Base-by-base conservation (phyloP, 208 protist species). In the Plasmodiophora brassicae region DNA sequence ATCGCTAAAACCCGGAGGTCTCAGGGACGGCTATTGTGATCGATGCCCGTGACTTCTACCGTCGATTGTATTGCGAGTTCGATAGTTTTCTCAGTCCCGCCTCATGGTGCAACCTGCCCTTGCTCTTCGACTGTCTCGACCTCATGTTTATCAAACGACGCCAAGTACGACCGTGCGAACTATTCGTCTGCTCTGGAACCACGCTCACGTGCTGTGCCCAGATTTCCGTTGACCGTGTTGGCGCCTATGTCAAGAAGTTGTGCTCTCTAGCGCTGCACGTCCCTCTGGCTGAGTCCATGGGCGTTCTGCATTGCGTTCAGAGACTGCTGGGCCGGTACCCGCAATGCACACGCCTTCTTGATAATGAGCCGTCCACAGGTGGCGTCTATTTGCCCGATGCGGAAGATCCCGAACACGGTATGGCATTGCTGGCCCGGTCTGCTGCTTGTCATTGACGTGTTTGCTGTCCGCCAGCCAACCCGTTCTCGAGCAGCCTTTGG, bases 91-190 rank as follows among this genome's bases (percentile, higher is more conserved):
- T 32, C 65, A 5, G n/a, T n/a, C 32, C 41, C 14, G 65, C 32
- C 32, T 5, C 32, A 14, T 38, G 41, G 10, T 8, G 41, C 5
- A n/a, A 44, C 14, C 10, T 78, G 32, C 14, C 14, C 10, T 36
- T 38, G 5, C n/a, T 78, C 10, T 38, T 78, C 14, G 65, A 36
- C n/a, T n/a, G 32, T 5, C 5, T 78, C 41, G 65, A 78, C 41
- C n/a, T 78, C 5, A 78, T 78, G 65, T 78, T 78, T 32, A 78
- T 78, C 65, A 78, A 78, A 78, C 5, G 65, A 5, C 65, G 65
- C 5, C 14, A 78, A 78, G 14, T 78, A n/a, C n/a, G n/a, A n/a
- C n/a, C n/a, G n/a, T n/a, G n/a, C n/a, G n/a, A n/a, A n/a, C n/a
- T n/a, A n/a, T n/a, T n/a, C n/a, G n/a, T n/a, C n/a, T n/a, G n/a